Base-by-base conservation (phyloP, 164 flowering plant species). In the Amborella trichopoda region DNA sequence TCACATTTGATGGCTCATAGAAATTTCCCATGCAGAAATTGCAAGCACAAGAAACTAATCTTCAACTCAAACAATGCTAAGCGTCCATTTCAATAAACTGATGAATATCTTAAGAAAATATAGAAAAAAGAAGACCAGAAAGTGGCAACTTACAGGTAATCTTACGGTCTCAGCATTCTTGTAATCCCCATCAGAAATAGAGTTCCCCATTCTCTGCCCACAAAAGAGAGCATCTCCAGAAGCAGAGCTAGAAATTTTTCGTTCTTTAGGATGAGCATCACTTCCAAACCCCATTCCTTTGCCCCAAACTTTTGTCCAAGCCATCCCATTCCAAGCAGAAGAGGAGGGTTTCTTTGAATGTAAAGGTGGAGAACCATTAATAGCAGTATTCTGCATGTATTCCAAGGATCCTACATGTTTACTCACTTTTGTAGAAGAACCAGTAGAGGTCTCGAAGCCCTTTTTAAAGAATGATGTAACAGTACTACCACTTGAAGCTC, bases 401-500 rank as follows among this genome's bases (percentile, higher is more conserved):
- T 80, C 86, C 21, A 62, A 62, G 44, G 62, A 65, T 58, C 61
- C 50, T 55, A 25, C 70, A 49, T 65, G 38, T 62, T 69, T 86
- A 54, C 53, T 72, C 28, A 72, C 79, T 72, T 76, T 86, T 19
- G 56, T 44, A 65, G 37, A 49, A 50, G 63, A 56, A 54, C 60
- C 48, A 17, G 76, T 52, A 59, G 68, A 48, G 53, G 63, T 46
- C 28, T 60, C 64, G 34, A 54, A 23, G 46, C 72, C 64, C 59
- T 54, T 80, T 38, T 94, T 89, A 67, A 86, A 90, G 41, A 38
- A 38, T 38, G 41, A 22, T 6, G 41, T 38, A 48, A 83, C 74
- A 61, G 67, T 65, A 54, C 76, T 65, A 23, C 83, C 90, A 65
- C 74, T 63, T 46, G 83, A 77, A 48, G 89, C 89, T 60, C 70